Evolutionary conservation across 2,329 filamentous ascomycete species (phyloP).

Genomic region (Allantophomopsis cytisporea): DNA sequence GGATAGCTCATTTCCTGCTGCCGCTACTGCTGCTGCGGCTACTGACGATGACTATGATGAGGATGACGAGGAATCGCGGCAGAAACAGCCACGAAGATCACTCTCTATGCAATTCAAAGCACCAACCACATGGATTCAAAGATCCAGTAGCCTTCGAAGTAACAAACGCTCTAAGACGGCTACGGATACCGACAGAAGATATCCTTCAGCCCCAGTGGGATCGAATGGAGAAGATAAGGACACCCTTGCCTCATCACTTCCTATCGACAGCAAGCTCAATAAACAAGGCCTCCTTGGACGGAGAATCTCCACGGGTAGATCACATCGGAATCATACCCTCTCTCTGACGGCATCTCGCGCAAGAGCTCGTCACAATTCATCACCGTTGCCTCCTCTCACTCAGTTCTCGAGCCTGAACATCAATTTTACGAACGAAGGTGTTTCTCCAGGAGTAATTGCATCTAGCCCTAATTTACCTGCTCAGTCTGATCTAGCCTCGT

Average conservation of each 20-base stretch:
- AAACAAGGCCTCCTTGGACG: no score
- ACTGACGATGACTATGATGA: constrained; percentile 4
- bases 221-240: constrained; percentile 2
- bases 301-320: no score
- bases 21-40: neutral
- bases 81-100: constrained; percentile 34
- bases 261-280: no score
- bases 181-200: constrained; percentile 29
- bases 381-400: constrained; percentile 40
- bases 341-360: constrained; percentile 7
- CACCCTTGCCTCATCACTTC: no score
- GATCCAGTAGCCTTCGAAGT: constrained; percentile 40
- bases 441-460: no score
- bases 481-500: no score
- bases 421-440: constrained; percentile 22
- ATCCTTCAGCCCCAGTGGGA: constrained; percentile 37
- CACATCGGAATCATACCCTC: no score
- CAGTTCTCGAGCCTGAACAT: constrained; percentile 39
- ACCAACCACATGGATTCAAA: constrained; percentile 40
- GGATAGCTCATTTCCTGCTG: neutral
- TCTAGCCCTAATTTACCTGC: no score
- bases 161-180: constrained; percentile 33
- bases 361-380: constrained; percentile 29
- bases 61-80: constrained; percentile 14
- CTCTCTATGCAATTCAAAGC: constrained; percentile 47